Base-by-base conservation (phyloP, 192 early-diverging fungal species). In the Backusella macrospora region DNA sequence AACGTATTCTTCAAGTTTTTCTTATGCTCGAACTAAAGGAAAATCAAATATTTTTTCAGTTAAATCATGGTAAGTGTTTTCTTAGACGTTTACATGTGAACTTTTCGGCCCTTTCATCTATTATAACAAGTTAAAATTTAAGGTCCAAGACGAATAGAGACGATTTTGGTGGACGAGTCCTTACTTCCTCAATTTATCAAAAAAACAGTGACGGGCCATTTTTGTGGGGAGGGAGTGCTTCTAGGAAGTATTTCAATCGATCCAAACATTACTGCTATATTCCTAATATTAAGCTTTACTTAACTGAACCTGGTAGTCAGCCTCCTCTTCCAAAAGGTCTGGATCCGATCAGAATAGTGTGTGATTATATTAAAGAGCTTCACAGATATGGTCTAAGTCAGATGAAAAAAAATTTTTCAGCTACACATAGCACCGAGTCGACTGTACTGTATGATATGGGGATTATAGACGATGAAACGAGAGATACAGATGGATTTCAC, bases 151-250 rank as follows among this genome's bases (percentile, higher is more conserved):
- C 52, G 26, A 59, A 59, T 23, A 59, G 52, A 59, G 52, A 59
- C 21, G 52, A 59, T n/a, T 59, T 59, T 59, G 52, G 52, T 18
- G 52, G 52, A 59, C 52, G 52, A 59, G 52, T 59, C 26, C 52
- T 59, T 59, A 59, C 52, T 23, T 59, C 52, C 8, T 59, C 52
- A 23, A 59, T 59, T 23, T 59, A 59, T 10, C 52, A 12, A 59
- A 59, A 59, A 59, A 59, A 59, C 26, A 59, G 52, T 12, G 52
- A 59, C 13, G 52, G 52, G 3, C 52, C 52, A 59, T 59, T 59
- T 26, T 59, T 59, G 13, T 59, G 52, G 52, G 52, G 52, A 59
- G 52, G 52, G 26, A 59, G 52, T 26, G 52, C 52, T 23, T 59
- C 52, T 59, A 59, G 10, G 26, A 59, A 59, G 26, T 59, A 59